Evolutionary conservation across 2,329 filamentous ascomycete genomes (phyloP), one percentile per base, ranked within the genome.

Genomic region (Calonectria fujianensis): DNA sequence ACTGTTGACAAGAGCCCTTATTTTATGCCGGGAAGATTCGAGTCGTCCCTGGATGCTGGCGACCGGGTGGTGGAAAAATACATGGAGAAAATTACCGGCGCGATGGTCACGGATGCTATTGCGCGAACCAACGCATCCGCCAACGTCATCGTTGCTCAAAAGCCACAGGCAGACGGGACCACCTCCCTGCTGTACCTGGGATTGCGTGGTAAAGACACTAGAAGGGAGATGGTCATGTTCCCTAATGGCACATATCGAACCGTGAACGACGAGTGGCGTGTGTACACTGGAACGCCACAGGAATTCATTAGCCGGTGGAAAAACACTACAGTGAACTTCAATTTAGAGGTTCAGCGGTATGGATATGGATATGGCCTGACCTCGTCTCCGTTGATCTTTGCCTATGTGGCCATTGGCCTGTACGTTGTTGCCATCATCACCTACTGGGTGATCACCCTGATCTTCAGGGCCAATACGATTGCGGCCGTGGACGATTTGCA

Each of bases 361-460:
- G 35, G 57, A 41, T 61, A 61, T 14, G 57, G 57, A 9, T 61
- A 61, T n/a, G 57, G 57, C 16, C n/a, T 61, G n/a, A 1, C 5
- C 37, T 61, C 57, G n/a, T 24, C 5, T 7, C 41, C 57, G 35
- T 27, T 61, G 35, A 61, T 61, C n/a, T 61, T 61, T 61, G 57
- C 13, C 24, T 61, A 61, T 29, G 57, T 41, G 9, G 35, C 24
- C 14, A 39, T 63, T 18, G 13, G 24, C 35, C 24, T 63, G 16
- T 63, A 63, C 16, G 20, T 31, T 13, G 57, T 41, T 20, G 32
- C 24, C 35, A 39, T 63, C 24, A 41, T 63, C 35, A 7, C 24
- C 37, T 63, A 63, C 35, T 63, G 57, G 57, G 57, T 63, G 13
- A 18, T 29, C 14, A 63, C 57, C 3, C 13, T 63, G 37, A 7